These are phyloP conservation scores for Mortierella sp. DNA, from an alignment of 371 early-diverging fungal species.

Conservation along the genomic window DNA sequence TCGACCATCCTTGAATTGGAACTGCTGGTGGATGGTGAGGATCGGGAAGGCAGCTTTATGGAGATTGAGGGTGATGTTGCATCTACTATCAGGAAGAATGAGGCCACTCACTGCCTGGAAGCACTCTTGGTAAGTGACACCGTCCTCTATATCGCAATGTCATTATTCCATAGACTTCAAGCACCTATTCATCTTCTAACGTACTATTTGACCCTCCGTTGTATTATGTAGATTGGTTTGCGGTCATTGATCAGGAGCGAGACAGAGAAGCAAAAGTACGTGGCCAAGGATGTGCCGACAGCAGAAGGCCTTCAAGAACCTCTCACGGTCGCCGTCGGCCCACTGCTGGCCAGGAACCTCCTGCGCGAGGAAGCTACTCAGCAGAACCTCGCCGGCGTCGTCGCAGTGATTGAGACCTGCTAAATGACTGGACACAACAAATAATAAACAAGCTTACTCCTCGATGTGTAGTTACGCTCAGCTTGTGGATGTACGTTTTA, in stretches of 20 bases:
- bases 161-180: not conserved
- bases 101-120: slow-evolving; percentile 39
- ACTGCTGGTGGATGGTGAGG: slow-evolving; percentile 21
- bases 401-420: slow-evolving; percentile 5
- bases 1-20: slow-evolving; percentile 60
- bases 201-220: not conserved
- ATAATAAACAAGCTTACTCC: not conserved
- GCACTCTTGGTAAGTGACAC: slow-evolving; percentile 34
- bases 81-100: slow-evolving; percentile 25
- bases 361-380: slow-evolving; percentile 8
- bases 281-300: slow-evolving; percentile 14
- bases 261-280: slow-evolving; percentile 13
- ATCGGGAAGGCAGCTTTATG: slow-evolving; percentile 30
- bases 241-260: slow-evolving; percentile 39
- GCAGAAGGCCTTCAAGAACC: slow-evolving; percentile 40
- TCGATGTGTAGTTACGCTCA: not conserved
- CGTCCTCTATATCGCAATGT: too few relatives aligned
- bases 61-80: slow-evolving; percentile 36
- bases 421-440: not conserved
- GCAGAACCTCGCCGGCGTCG: not conserved
- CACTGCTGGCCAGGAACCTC: slow-evolving; percentile 1
- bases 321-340: slow-evolving; percentile 34
- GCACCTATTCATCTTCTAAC: not conserved
- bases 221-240: slow-evolving; percentile 29
- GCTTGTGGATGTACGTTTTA: not conserved